Base-by-base conservation (phyloP, 331 rosid genomes). In the Prunus yedoensis region DNA sequence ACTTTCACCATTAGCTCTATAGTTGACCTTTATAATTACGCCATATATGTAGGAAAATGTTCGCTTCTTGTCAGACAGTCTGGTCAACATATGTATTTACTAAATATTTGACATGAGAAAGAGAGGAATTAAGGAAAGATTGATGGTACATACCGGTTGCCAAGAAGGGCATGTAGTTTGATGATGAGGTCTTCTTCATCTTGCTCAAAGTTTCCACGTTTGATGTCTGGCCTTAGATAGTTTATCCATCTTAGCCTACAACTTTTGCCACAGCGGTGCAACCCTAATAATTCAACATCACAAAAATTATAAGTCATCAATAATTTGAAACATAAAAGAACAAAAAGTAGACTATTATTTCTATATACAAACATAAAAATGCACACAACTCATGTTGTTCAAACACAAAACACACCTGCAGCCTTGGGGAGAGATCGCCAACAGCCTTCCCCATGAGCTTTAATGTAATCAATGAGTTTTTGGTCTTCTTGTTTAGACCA, bases 181-280 rank as follows among this genome's bases (percentile, higher is more conserved):
- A 88, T 80, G 83, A 91, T 85, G 46, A 91, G 96, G 15, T 91
- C 96, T 78, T 88, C 96, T 82, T 91, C 96, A 66, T 91, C 93
- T 75, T 85, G 88, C 3, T 76, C 90, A 73, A 91, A 91, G 82
- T 82, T 78, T 17, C 93, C 96, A 5, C 88, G 90, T 79, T 91
- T 88, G 74, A 88, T 91, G 43, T 85, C 91, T 32, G 96, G 96
- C 70, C 89, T 66, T 1, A 90, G 74, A 64, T 86, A 90, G 79
- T 88, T 90, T 57, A 90, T 79, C 96, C 96, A 88, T 90, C 96
- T 85, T 5, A 91, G 46, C 74, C 96, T 87, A 38, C 96, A 91
- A 77, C 96, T 91, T 85, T 91, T 91, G 12, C 93, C 93, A 77
- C 96, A 85, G 20, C 93, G 88, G 51, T 87, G 82, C 81, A 91